phyloP scores from a whole-genome alignment of 352 stramenopile species.

The Pythium graminicola region DNA sequence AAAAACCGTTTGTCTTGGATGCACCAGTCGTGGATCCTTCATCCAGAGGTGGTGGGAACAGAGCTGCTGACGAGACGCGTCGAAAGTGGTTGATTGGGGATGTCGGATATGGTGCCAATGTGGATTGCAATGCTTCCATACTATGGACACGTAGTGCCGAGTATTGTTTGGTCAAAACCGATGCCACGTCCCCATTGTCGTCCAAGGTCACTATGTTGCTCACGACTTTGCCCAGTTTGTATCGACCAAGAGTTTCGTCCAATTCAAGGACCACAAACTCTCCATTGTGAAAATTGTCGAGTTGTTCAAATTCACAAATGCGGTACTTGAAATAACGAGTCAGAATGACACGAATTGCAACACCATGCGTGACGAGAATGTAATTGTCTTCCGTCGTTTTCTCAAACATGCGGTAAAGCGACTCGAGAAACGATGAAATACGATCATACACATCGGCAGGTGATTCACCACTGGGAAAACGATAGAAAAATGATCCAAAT shows the following conservation, averaged over 20 bases:
- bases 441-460: slow-evolving; percentile 86
- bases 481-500: slow-evolving; percentile 87
- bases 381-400: slow-evolving; percentile 75
- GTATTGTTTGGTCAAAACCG: slow-evolving; percentile 41
- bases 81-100: slow-evolving; percentile 65
- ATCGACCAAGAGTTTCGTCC: slow-evolving; percentile 51
- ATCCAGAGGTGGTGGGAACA: slow-evolving; percentile 23
- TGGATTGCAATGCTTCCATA: slow-evolving; percentile 35
- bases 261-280: slow-evolving; percentile 80
- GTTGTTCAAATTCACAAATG: slow-evolving; percentile 77
- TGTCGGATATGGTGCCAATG: slow-evolving; percentile 47
- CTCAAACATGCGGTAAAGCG: slow-evolving; percentile 80
- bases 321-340: slow-evolving; percentile 87
- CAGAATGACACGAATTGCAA: slow-evolving; percentile 83
- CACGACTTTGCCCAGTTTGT: slow-evolving; percentile 60
- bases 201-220: slow-evolving; percentile 48
- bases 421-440: slow-evolving; percentile 85
- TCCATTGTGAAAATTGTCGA: slow-evolving; percentile 82
- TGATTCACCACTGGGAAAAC: slow-evolving; percentile 83
- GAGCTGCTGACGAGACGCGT: slow-evolving; percentile 29
- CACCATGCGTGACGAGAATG: slow-evolving; percentile 81
- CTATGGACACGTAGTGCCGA: slow-evolving; percentile 41
- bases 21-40: no score
- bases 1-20: neutral
- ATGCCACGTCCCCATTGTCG: slow-evolving; percentile 28